A percentile compares a stretch with the other conserved stretches of the same genome.
Conservation (phyloP, 2,329 filamentous ascomycete species). For the Neocucurbitaria cava region DNA sequence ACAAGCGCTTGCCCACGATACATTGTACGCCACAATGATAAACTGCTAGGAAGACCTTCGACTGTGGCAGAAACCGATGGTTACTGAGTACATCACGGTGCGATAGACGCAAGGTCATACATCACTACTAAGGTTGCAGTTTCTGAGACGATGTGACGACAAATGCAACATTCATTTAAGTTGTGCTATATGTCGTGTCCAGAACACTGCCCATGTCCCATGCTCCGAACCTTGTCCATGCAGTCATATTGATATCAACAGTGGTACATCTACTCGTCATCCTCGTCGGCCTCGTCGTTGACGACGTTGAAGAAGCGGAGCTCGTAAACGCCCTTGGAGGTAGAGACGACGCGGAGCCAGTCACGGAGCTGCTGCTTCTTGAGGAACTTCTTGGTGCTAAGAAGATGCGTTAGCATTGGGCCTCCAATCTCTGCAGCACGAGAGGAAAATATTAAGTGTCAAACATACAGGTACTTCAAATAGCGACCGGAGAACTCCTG, state of each 20-base stretch:
- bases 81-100: background rate
- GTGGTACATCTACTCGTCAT: constrained; percentile 82
- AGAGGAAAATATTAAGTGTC: background rate
- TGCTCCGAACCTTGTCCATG: constrained; percentile 26
- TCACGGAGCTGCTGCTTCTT: constrained; percentile 99
- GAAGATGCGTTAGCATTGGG: constrained; percentile 19
- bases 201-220: constrained; percentile 25
- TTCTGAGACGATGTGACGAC: background rate
- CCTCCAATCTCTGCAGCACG: background rate
- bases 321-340: constrained; percentile 98
- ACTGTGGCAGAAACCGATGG: too few species aligned
- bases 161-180: constrained; percentile 36
- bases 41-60: too few species aligned
- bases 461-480: constrained; percentile 98
- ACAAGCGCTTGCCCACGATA: too few species aligned
- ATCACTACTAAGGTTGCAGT: background rate
- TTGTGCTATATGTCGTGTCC: constrained; percentile 40
- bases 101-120: background rate
- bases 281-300: constrained; percentile 96
- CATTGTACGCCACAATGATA: too few species aligned
- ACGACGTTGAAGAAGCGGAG: constrained; percentile 99
- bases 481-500: constrained; percentile 98
- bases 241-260: constrained; percentile 22
- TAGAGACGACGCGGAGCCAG: constrained; percentile 99
- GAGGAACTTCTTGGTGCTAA: constrained; percentile 99